Evolutionary conservation across 441 rosid genomes (phyloP), one percentile per base, ranked within the genome.

Genomic region (Omphalea diandra): DNA sequence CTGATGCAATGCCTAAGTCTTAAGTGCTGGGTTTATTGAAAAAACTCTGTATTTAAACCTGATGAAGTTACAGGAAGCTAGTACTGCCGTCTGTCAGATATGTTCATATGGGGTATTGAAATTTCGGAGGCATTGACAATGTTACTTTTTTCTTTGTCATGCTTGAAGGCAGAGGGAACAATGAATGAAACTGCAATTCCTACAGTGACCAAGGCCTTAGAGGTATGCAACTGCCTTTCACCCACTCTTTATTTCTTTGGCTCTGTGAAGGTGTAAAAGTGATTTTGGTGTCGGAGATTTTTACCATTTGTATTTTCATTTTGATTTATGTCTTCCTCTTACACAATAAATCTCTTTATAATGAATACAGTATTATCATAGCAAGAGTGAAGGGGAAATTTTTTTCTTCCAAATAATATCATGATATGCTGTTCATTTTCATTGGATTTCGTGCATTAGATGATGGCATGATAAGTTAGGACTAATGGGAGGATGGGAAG

Each of bases 141-240:
- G 55, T 62, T 55, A 22, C 70, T 57, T 4, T 77, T 69, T 54
- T 76, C 49, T n/a, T n/a, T n/a, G n/a, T n/a, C 50, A 38, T 58
- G 52, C 73, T 18, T 80, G 81, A 75, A 95, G 97, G 98, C 97
- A 40, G 98, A 95, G 77, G 99, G 99, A 71, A 71, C 82, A n/a
- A 83, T 95, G 88, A 92, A 67, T 56, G 99, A 90, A 82, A 33
- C 86, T 29, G 87, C 84, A 57, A 82, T 90, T 77, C 90, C 94
- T 59, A 78, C 73, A 18, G 91, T 89, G 59, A 83, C 88, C 15
- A 74, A 67, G 70, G 98, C 93, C 54, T 85, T 95, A 63, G 86
- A 95, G 97, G 99, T 95, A 77, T 31, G 22, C 18, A 35, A 32
- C 10, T 53, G 72, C 66, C 40, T 1, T 26, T 26, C 47, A 36